phyloP scores from a whole-genome alignment of 352 stramenopile genomes.

The Phytophthora pinifolia region DNA sequence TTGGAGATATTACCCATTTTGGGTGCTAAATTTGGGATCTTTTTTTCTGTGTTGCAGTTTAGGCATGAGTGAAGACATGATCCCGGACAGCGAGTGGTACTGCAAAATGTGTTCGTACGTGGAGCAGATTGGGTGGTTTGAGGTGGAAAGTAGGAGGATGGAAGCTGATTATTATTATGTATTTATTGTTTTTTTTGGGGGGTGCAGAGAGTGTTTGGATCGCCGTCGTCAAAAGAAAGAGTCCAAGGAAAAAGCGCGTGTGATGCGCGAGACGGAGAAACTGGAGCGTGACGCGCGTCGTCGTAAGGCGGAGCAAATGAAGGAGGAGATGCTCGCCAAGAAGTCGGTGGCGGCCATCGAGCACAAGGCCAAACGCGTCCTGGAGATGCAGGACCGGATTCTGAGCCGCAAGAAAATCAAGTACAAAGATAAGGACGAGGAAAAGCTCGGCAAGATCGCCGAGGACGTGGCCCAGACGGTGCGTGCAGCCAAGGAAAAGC shows the following conservation, averaged over 20 bases:
- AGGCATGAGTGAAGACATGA: conserved; percentile 71
- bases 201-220: conserved; percentile 69
- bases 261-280: conserved; percentile 82
- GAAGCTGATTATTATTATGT: neutral
- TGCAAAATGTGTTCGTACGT: conserved; percentile 88
- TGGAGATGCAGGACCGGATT: conserved; percentile 89
- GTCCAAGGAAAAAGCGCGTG: conserved; percentile 69
- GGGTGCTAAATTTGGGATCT: conserved; percentile 4
- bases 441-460: conserved; percentile 78
- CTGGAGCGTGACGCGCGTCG: conserved; percentile 73
- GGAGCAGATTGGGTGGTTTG: neutral
- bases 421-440: conserved; percentile 89
- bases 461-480: conserved; percentile 83
- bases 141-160: neutral
- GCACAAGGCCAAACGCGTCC: conserved; percentile 77
- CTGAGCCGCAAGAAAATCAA: conserved; percentile 88
- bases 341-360: conserved; percentile 84
- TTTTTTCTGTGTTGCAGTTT: conserved; percentile 40
- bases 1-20: neutral
- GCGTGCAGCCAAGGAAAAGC: conserved; percentile 69
- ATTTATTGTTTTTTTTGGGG: conserved; percentile 4
- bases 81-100: conserved; percentile 85
- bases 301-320: conserved; percentile 61
- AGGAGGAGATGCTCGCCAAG: conserved; percentile 70
- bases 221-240: conserved; percentile 77